Percentiles rank a stretch among this genome's conserved stretches.
phyloP scores from a whole-genome alignment of 768 basidiomycete species.

The Psilocybe azurescens region DNA sequence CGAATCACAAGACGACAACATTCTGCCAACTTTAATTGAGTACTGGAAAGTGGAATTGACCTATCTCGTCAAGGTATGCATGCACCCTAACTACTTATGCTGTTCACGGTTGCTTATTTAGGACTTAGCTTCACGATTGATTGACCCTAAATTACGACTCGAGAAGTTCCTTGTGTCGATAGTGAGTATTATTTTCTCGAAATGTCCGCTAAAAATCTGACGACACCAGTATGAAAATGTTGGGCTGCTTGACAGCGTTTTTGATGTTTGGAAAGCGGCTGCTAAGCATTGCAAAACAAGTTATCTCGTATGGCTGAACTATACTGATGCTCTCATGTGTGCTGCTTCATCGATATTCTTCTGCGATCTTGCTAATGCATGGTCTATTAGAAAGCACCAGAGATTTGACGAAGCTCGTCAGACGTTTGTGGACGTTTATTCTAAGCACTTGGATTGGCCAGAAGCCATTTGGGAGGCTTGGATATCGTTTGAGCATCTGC shows the following conservation, averaged over 20 bases:
- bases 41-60: conserved; percentile 68
- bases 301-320: conserved; percentile 78
- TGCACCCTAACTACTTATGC: neutral
- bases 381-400: conserved; percentile 49
- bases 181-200: conserved; percentile 49
- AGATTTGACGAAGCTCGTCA: conserved; percentile 65
- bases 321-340: conserved; percentile 77
- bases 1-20: conserved; percentile 44
- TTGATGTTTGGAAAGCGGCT: conserved; percentile 69
- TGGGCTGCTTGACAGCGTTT: conserved; percentile 57
- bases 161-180: conserved; percentile 84
- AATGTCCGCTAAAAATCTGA: neutral
- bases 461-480: conserved; percentile 94
- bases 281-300: conserved; percentile 71
- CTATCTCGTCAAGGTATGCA: conserved; percentile 61
- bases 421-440: conserved; percentile 67
- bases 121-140: conserved; percentile 57
- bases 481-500: conserved; percentile 83
- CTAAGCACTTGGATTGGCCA: conserved; percentile 90
- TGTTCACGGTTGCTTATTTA: neutral
- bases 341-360: conserved; percentile 27
- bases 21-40: conserved; percentile 57
- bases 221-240: conserved; percentile 49
- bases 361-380: conserved; percentile 10
- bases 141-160: conserved; percentile 78